Conservation (phyloP, 352 stramenopile genomes). For the Pelagophyceae sp. region DNA sequence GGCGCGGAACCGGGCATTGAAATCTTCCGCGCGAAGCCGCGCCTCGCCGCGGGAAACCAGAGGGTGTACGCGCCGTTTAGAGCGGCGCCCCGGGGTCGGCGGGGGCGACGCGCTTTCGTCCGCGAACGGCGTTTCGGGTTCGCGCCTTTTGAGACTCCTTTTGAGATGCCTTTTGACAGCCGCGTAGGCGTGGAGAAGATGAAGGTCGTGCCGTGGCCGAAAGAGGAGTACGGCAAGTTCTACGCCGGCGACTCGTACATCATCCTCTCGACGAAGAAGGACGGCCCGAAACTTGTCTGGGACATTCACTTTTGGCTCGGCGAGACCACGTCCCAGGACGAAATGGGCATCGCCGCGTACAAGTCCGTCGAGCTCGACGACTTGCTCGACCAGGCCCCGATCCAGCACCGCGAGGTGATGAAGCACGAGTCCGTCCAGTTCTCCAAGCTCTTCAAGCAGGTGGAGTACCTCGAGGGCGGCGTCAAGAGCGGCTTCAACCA, state of each 20-base stretch:
- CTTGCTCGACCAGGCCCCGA: slow-evolving; percentile 66
- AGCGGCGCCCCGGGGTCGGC: no score
- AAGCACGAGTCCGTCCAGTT: slow-evolving; percentile 47
- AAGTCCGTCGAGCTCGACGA: slow-evolving; percentile 94
- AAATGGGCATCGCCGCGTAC: slow-evolving; percentile 86
- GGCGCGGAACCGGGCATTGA: not conserved
- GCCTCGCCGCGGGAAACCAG: no score
- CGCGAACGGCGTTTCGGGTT: no score
- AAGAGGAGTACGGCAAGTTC: slow-evolving; percentile 66
- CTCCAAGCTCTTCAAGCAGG: slow-evolving; percentile 65
- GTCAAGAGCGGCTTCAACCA: slow-evolving; percentile 80
- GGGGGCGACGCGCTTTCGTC: no score
- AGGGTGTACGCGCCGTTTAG: no score
- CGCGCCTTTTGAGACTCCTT: no score
- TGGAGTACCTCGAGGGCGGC: slow-evolving; percentile 82
- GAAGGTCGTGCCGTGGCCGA: not conserved
- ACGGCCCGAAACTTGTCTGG: slow-evolving; percentile 49
- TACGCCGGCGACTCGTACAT: slow-evolving; percentile 93
- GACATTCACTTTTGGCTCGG: slow-evolving; percentile 94
- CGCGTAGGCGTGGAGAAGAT: slow-evolving; percentile 19
- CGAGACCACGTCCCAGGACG: slow-evolving; percentile 76
- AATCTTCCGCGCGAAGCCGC: no score
- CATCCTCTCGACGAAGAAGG: slow-evolving; percentile 67
- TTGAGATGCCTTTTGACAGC: no score
- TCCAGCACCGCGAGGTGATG: slow-evolving; percentile 79